A percentile compares a stretch with the other conserved stretches of the same genome.
Evolutionary conservation across 441 rosid genomes (phyloP).

Genomic region (Erysimum pusillum): DNA sequence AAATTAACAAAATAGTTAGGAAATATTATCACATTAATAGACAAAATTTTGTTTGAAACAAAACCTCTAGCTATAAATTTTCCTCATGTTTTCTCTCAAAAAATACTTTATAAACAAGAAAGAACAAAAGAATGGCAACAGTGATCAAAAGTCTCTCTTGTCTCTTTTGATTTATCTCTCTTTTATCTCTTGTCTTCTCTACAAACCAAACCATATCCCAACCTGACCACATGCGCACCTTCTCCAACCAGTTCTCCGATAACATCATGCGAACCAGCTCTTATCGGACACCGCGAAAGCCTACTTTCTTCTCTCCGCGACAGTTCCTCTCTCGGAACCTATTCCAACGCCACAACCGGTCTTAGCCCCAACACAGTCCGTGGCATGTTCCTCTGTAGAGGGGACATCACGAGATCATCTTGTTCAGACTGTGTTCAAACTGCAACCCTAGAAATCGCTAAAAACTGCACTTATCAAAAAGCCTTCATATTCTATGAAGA

Average conservation of each 20-base stretch:
- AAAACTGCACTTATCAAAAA: constrained; percentile 1
- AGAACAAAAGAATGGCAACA: background rate
- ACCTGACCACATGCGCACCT: constrained; percentile 16
- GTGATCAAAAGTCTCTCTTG: background rate
- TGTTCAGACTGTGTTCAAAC: constrained; percentile 17
- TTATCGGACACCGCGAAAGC: constrained; percentile 4
- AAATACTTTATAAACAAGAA: background rate
- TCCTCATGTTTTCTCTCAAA: background rate
- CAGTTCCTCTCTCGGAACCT: constrained; percentile 29
- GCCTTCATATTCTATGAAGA: constrained; percentile 14
- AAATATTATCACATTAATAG: too few species aligned
- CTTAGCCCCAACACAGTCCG: constrained; percentile 31
- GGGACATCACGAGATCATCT: constrained; percentile 27
- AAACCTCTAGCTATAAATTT: constrained; percentile 1
- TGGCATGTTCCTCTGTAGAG: constrained; percentile 39
- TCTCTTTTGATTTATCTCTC: background rate
- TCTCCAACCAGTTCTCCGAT: background rate
- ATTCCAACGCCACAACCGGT: constrained; percentile 34
- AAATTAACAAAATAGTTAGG: too few species aligned
- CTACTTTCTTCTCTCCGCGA: background rate
- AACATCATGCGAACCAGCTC: constrained; percentile 18
- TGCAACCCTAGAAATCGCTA: background rate
- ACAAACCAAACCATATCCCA: constrained; percentile 18
- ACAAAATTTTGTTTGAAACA: too few species aligned
- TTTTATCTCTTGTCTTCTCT: background rate